Evolutionary conservation across 441 rosid genomes (phyloP).

Genomic region (Biscutella auriculata): DNA sequence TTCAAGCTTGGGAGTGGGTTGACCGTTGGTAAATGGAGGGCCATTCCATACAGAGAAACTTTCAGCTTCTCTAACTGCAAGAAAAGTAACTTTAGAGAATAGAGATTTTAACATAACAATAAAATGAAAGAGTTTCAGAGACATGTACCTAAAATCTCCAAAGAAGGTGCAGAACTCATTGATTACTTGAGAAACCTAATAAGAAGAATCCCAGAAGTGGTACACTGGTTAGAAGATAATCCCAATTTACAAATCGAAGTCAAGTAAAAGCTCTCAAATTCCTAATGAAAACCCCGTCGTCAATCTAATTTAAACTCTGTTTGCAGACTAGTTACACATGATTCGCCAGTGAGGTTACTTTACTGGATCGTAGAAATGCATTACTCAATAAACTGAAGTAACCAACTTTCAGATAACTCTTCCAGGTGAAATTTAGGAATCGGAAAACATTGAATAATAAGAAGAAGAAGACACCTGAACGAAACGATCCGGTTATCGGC

Average conservation of each 20-base stretch:
- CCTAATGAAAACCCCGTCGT: background rate
- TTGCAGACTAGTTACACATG: background rate
- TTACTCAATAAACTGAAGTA: background rate
- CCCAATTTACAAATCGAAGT: slow-evolving; percentile 1
- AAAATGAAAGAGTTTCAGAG: background rate
- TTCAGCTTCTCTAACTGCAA: slow-evolving; percentile 61
- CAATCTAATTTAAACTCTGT: background rate
- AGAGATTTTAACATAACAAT: background rate
- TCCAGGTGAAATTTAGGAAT: background rate
- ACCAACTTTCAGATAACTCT: background rate
- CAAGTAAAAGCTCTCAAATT: background rate
- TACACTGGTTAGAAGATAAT: background rate
- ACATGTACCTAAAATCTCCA: slow-evolving; percentile 58
- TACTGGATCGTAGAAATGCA: background rate
- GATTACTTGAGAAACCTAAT: slow-evolving; percentile 18
- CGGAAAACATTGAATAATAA: background rate
- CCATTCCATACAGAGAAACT: slow-evolving; percentile 72
- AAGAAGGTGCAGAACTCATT: slow-evolving; percentile 31
- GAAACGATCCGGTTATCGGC: slow-evolving; percentile 5
- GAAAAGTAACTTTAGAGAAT: background rate
- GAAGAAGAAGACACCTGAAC: background rate
- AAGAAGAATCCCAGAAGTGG: background rate
- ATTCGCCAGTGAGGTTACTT: background rate
- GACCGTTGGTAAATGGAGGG: slow-evolving; percentile 56
- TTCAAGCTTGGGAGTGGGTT: slow-evolving; percentile 50